Evolutionary conservation across 2,329 filamentous ascomycete species (phyloP), one percentile per base, ranked within the genome.

Genomic region (Allantophomopsis cytisporea): DNA sequence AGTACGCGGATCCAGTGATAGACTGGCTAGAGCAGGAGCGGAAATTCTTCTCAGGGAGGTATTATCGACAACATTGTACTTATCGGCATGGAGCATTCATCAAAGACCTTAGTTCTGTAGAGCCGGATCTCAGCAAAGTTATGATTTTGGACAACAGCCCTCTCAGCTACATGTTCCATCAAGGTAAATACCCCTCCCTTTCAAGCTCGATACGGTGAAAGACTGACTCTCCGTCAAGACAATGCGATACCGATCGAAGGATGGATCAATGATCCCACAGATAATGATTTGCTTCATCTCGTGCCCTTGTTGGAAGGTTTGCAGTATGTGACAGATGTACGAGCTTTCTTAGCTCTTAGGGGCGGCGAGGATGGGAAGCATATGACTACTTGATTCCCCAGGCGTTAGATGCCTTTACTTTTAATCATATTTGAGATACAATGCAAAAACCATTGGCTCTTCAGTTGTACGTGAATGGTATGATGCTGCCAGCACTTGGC

Each of bases 131-230:
- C 54, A 95, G 88, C 64, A 93, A 87, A 62, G 91, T 98, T 44
- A 94, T 96, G 83, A 98, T 98, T 58, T 68, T 98, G 60, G 91
- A 98, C 65, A 98, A 98, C 57, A 95, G 87, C 60, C 91, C 91
- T 40, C 76, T 95, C 67, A 95, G 88, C 64, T 98, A 96, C 63
- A 84, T 95, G 64, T 96, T 96, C 63, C 89, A 96, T 57, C 87
- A 94, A 79, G 89, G 91, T 91, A 65, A 56, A 73, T 56, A 16
- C 11, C 35, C 33, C 23, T 12, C 18, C 14, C 16, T 35, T 12
- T n/a, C 2, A 6, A 34, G 3, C 3, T 16, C 11, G 23, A 41
- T 31, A n/a, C 14, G 23, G 12, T 36, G 10, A 32, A 15, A 40
- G 14, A 35, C 31, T 39, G 15, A 15, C 35, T 17, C 17, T 14